Conservation (phyloP, 2,329 filamentous ascomycete genomes). For the Apiospora koreana region DNA sequence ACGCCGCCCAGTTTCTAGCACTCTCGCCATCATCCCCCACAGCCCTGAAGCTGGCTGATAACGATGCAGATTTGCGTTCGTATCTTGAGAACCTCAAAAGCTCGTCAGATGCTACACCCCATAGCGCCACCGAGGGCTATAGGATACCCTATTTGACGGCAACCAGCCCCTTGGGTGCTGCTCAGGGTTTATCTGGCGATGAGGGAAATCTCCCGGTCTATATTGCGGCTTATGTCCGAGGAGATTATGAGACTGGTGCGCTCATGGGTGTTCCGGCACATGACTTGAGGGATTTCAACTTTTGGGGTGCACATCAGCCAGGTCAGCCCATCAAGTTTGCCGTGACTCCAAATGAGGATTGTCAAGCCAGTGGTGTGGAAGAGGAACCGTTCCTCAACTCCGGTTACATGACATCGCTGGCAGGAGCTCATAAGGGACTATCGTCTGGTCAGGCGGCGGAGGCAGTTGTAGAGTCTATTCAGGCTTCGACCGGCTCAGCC, state of each 20-base stretch:
- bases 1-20: conserved; percentile 82
- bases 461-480: conserved; percentile 59
- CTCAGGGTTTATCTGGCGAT: conserved; percentile 64
- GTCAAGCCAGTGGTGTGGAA: conserved; percentile 42
- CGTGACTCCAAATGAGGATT: conserved; percentile 53
- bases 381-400: conserved; percentile 63
- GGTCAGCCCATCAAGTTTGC: conserved; percentile 64
- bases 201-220: conserved; percentile 68
- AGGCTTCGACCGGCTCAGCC: conserved; percentile 56
- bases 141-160: conserved; percentile 55
- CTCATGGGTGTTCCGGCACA: conserved; percentile 93
- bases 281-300: conserved; percentile 74
- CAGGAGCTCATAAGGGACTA: conserved; percentile 65
- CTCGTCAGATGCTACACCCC: conserved; percentile 36
- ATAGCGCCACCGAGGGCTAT: conserved; percentile 68
- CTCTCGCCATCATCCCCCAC: conserved; percentile 73
- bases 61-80: conserved; percentile 61
- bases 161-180: conserved; percentile 34
- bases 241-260: conserved; percentile 82
- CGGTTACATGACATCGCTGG: conserved; percentile 67
- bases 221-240: conserved; percentile 81
- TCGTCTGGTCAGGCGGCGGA: conserved; percentile 63
- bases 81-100: conserved; percentile 68
- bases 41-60: conserved; percentile 60
- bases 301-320: conserved; percentile 72